Percentiles rank a stretch among this genome's conserved stretches.
These are phyloP conservation scores for Trichophaea hybrida DNA, from an alignment of 2,329 filamentous ascomycete species.

Conservation along the genomic window DNA sequence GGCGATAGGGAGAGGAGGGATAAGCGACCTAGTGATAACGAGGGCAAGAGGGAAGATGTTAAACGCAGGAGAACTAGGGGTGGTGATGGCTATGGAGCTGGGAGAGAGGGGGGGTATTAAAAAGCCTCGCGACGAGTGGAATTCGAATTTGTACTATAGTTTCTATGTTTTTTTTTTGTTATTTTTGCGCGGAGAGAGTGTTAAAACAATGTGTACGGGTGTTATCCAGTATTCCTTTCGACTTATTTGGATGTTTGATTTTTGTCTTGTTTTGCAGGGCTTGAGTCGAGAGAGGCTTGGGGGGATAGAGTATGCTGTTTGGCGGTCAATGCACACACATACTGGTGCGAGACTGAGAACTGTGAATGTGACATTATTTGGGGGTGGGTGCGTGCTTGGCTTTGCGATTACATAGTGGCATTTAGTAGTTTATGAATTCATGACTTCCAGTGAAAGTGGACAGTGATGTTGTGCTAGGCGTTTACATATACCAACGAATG, in stretches of 20 bases:
- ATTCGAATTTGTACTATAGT: neutral
- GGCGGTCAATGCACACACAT: too few species aligned
- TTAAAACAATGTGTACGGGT: neutral
- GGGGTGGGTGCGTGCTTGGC: too few species aligned
- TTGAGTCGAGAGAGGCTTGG: too few species aligned
- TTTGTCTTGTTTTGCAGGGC: neutral
- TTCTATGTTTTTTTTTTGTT: neutral
- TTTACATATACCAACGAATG: too few species aligned
- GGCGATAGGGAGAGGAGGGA: constrained; percentile 13
- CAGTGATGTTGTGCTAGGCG: too few species aligned
- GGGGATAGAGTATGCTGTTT: too few species aligned
- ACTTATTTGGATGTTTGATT: neutral
- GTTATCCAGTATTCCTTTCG: neutral
- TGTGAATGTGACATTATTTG: too few species aligned
- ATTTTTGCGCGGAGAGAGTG: neutral
- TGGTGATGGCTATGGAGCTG: neutral
- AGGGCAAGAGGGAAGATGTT: neutral
- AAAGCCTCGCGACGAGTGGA: neutral
- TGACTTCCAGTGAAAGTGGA: too few species aligned
- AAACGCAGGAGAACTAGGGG: neutral
- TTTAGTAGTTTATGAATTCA: too few species aligned
- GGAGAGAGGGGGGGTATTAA: neutral
- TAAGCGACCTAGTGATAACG: neutral
- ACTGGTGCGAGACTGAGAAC: too few species aligned
- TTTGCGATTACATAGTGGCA: too few species aligned